Percentiles rank a stretch among this genome's conserved stretches.
phyloP scores from a whole-genome alignment of 75 land plant genomes.

The Selaginella moellendorffii region DNA sequence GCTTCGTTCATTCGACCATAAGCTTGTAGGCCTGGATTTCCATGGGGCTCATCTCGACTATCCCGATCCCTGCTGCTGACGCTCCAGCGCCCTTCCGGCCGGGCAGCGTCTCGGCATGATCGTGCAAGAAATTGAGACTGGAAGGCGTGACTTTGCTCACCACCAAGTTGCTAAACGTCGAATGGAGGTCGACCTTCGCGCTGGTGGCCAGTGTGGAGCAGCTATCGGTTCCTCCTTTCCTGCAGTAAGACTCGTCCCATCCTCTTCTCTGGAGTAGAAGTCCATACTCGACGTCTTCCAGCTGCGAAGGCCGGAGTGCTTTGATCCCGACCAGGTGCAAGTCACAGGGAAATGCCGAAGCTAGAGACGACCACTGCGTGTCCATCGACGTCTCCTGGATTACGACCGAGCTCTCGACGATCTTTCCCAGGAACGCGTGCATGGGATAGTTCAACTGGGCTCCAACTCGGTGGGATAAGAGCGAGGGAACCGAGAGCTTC shows the following conservation, averaged over 20 bases:
- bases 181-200: no score
- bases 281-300: not conserved
- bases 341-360: conserved; percentile 72
- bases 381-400: not conserved
- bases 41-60: conserved; percentile 50
- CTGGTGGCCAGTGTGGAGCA: no score
- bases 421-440: conserved; percentile 55
- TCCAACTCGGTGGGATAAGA: conserved; percentile 64
- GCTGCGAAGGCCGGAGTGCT: conserved; percentile 33
- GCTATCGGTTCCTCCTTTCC: not conserved
- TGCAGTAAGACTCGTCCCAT: not conserved
- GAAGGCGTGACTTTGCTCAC: no score
- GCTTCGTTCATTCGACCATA: not conserved
- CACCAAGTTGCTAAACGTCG: no score
- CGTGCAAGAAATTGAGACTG: no score
- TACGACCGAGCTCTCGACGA: conserved; percentile 11
- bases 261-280: not conserved
- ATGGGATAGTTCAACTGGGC: conserved; percentile 79
- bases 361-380: conserved; percentile 44
- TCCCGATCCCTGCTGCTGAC: no score
- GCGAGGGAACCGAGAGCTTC: conserved; percentile 68
- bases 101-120: no score
- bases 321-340: conserved; percentile 76
- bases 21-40: conserved; percentile 88
- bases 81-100: no score